Base-by-base conservation (phyloP, 2,329 filamentous ascomycete species). In the Lasiodiplodia citricola region DNA sequence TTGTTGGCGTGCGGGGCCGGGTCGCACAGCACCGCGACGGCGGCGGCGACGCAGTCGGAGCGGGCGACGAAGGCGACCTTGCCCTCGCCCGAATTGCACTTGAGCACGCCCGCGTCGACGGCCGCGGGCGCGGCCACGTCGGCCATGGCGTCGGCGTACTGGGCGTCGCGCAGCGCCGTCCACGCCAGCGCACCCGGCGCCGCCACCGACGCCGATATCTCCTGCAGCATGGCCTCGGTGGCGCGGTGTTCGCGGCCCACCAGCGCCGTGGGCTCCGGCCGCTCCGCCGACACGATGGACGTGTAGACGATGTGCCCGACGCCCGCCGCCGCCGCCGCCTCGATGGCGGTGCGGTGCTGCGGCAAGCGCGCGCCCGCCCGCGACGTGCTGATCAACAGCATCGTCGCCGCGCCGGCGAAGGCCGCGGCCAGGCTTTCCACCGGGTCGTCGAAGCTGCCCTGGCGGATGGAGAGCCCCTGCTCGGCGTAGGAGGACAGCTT, bases 111-210 rank as follows among this genome's bases (percentile, higher is more conserved):
- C 14, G 31, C 35, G 14, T 38, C 41, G n/a, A 62, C 14, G 8
- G 55, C 66, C 2, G 41, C 23, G 25, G 66, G 66, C 14, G 54
- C 66, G 7, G 47, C 41, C 3, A 60, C 41, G 57, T 68, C 66
- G 35, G 55, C 47, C 44, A 68, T 63, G 25, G 57, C 44, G 14
- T 68, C 57, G 44, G 56, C 47, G 50, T 68, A 68, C 50, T 68
- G 66, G 28, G 66, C 56, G 56, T 68, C 66, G 35, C 66, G 56
- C 47, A 68, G 47, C 31, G 57, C 50, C 7, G 66, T 68, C 66
- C 66, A 63, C 16, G 18, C 23, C 4, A 68, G 16, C 7, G 23
- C 23, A 5, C 47, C 23, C 0, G 16, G 8, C 16, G n/a, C 11
- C 16, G n/a, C 18, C 16, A 35, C n/a, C 16, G 37, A 18, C 44